Conservation (phyloP, 169 alveolate genomes). For the Amoebophrya sp. region DNA sequence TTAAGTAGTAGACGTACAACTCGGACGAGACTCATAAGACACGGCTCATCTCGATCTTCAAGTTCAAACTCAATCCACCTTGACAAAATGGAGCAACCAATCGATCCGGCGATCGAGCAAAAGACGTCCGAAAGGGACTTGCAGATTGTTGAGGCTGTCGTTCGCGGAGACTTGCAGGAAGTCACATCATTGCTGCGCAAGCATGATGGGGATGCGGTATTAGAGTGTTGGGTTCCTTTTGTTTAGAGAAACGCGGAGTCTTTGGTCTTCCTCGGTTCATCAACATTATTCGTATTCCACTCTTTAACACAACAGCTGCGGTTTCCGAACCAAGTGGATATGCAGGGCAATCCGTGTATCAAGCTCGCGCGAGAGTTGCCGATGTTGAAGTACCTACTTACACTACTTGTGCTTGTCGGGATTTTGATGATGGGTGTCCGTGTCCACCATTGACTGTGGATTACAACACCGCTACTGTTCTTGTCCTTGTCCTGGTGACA, state of each 20-base stretch:
- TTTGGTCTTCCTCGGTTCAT: too few species aligned
- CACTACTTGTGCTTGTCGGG: too few species aligned
- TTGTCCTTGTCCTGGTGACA: not conserved
- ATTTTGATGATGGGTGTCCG: not conserved
- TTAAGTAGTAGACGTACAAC: too few species aligned
- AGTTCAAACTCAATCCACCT: too few species aligned
- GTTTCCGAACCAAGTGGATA: not conserved
- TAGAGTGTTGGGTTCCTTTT: not conserved
- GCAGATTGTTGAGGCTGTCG: not conserved
- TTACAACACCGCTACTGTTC: not conserved
- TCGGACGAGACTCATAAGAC: too few species aligned
- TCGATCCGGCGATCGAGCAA: not conserved
- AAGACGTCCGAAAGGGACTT: not conserved
- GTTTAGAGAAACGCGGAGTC: not conserved
- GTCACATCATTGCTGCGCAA: not conserved
- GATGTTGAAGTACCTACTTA: not conserved
- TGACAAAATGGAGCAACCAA: too few species aligned
- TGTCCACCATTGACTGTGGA: not conserved
- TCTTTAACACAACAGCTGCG: not conserved
- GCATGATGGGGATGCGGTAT: not conserved
- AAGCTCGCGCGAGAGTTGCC: not conserved
- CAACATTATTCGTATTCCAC: too few species aligned
- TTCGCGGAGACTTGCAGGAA: not conserved
- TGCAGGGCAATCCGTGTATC: not conserved
- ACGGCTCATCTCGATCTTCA: too few species aligned